Conservation (phyloP, 768 basidiomycete species). For the Pseudohyphozyma bogoriensis region DNA sequence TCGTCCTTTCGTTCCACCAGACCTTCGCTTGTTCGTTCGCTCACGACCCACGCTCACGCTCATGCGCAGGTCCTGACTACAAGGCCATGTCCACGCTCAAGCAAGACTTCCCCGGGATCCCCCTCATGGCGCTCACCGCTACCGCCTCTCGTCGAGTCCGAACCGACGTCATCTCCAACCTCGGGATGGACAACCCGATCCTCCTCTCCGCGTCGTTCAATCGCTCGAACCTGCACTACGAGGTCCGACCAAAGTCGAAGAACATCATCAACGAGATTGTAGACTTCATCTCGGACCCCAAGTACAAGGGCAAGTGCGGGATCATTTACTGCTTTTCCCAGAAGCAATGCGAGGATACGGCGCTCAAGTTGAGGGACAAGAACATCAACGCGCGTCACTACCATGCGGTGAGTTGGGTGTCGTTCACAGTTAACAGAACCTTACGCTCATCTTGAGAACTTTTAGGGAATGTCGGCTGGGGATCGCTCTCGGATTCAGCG, state of each 20-base stretch:
- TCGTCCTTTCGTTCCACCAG: conserved; percentile 7
- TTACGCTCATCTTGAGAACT: no score
- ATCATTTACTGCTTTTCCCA: conserved; percentile 75
- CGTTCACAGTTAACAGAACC: neutral
- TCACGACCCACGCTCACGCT: neutral
- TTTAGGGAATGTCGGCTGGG: conserved; percentile 46
- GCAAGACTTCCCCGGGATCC: conserved; percentile 61
- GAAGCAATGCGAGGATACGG: conserved; percentile 68
- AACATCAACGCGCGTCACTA: conserved; percentile 64
- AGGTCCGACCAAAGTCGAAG: conserved; percentile 48
- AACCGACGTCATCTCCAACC: conserved; percentile 63
- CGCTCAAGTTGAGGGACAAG: conserved; percentile 52
- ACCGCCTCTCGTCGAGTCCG: conserved; percentile 74
- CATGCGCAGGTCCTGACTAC: conserved; percentile 47
- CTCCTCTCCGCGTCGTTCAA: conserved; percentile 79
- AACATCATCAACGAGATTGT: conserved; percentile 52
- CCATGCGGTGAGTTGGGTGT: conserved; percentile 52
- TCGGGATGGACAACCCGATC: conserved; percentile 52
- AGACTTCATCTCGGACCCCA: conserved; percentile 53
- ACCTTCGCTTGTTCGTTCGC: conserved; percentile 35
- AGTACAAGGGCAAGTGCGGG: conserved; percentile 49
- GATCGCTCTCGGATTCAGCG: conserved; percentile 56
- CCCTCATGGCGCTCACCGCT: conserved; percentile 93
- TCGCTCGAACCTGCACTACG: conserved; percentile 78
- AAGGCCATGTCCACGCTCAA: conserved; percentile 58